Conservation (phyloP, 441 rosid species). For the Aquilaria agallochum region DNA sequence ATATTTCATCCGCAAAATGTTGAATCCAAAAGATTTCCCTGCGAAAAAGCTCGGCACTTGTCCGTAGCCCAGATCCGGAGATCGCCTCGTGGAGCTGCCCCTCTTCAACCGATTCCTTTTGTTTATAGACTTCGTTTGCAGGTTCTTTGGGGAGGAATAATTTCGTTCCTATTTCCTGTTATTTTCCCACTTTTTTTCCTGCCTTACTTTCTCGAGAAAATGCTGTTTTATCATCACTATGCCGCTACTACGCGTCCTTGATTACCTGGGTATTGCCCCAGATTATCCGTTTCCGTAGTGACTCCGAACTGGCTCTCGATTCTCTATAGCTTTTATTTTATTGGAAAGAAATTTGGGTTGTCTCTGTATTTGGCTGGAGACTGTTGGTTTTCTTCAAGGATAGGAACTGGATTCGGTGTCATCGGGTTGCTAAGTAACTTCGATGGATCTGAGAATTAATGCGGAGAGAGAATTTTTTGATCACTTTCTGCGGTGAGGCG, state of each 20-base stretch:
- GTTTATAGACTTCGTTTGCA: constrained; percentile 16
- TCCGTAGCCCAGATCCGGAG: constrained; percentile 31
- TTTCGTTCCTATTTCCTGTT: not conserved
- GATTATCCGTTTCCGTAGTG: constrained; percentile 16
- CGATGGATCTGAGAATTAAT: constrained; percentile 30
- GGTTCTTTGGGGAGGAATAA: constrained; percentile 1
- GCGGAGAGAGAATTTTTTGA: constrained; percentile 18
- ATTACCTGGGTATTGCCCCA: constrained; percentile 22
- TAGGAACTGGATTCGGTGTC: constrained; percentile 9
- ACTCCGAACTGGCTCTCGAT: not conserved
- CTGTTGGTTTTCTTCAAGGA: not conserved
- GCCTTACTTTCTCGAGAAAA: constrained; percentile 6
- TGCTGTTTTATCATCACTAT: constrained; percentile 16
- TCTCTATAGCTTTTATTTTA: not conserved
- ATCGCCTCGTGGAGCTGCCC: constrained; percentile 20
- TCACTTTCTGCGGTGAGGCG: constrained; percentile 17
- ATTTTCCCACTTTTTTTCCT: not conserved
- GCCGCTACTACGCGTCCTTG: constrained; percentile 8
- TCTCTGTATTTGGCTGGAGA: constrained; percentile 6
- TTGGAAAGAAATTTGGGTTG: not conserved
- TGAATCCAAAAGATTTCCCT: constrained; percentile 19
- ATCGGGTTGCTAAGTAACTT: constrained; percentile 9
- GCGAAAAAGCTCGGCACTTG: constrained; percentile 22
- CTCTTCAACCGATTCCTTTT: constrained; percentile 21
- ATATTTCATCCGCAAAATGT: constrained; percentile 15